Evolutionary conservation across 2,329 filamentous ascomycete species (phyloP).

Genomic region (Dactylellina cionopaga): DNA sequence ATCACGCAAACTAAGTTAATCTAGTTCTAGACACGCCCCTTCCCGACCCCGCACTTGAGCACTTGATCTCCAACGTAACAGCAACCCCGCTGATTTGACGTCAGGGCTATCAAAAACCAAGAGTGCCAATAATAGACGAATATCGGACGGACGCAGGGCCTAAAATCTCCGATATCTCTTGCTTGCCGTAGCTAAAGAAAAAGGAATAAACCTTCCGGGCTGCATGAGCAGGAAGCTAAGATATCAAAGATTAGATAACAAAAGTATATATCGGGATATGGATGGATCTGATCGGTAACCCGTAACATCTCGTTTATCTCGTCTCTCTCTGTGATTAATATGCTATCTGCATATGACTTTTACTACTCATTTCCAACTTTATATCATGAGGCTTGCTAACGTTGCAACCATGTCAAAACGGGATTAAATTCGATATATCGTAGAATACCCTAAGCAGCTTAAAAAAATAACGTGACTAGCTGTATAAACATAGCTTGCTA

Average conservation of each 20-base stretch:
- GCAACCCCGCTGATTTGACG: constrained; percentile 6
- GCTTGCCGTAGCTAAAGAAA: constrained; percentile 3
- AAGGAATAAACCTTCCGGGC: neutral
- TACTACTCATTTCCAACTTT: too few species aligned
- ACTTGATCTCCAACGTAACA: too few species aligned
- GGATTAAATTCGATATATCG: too few species aligned
- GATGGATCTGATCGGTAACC: constrained; percentile 7
- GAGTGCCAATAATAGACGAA: neutral
- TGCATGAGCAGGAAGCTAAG: constrained; percentile 10
- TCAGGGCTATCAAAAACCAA: neutral
- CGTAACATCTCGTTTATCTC: constrained; percentile 1
- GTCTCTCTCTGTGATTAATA: neutral
- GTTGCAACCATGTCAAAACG: too few species aligned
- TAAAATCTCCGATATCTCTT: constrained; percentile 2
- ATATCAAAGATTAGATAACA: constrained; percentile 1
- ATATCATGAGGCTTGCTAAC: too few species aligned
- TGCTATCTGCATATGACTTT: too few species aligned
- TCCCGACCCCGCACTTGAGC: constrained; percentile 15
- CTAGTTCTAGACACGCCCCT: too few species aligned
- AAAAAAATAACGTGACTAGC: too few species aligned
- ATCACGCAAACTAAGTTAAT: too few species aligned
- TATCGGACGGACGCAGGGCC: constrained; percentile 3
- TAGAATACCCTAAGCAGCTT: too few species aligned
- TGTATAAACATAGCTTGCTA: too few species aligned
- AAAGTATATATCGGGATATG: neutral